Conservation (phyloP, 768 basidiomycete species). For the Rhodotorula toruloides region DNA sequence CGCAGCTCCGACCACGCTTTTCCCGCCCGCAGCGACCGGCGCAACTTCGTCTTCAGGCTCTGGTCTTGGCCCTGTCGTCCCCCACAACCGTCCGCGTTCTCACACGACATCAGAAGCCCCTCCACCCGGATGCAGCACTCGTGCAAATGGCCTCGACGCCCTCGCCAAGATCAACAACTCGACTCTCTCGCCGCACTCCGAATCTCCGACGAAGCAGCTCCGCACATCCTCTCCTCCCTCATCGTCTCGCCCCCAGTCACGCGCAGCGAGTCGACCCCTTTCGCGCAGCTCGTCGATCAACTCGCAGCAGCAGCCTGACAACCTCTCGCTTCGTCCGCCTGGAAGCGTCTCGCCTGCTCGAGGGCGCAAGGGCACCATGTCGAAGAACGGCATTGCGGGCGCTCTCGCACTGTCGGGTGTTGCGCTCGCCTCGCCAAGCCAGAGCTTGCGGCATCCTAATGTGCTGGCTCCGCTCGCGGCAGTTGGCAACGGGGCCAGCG, state of each 20-base stretch:
- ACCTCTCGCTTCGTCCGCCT: background rate
- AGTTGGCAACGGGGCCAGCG: too few species aligned
- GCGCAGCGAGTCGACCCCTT: background rate
- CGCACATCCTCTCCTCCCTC: constrained; percentile 13
- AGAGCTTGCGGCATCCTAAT: constrained; percentile 17
- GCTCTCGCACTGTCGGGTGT: constrained; percentile 34
- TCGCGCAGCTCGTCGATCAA: constrained; percentile 15
- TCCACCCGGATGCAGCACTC: background rate
- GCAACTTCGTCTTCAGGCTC: background rate
- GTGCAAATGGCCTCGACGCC: constrained; percentile 23
- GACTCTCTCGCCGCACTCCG: background rate
- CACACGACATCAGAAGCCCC: constrained; percentile 19
- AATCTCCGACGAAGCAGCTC: background rate
- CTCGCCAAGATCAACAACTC: constrained; percentile 30
- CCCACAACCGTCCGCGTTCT: constrained; percentile 8
- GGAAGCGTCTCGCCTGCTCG: constrained; percentile 25
- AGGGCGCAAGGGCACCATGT: background rate
- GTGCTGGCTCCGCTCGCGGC: background rate
- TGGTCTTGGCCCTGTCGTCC: background rate
- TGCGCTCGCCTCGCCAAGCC: constrained; percentile 28
- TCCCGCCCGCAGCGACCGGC: background rate
- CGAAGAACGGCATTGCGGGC: constrained; percentile 28
- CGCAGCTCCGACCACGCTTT: background rate
- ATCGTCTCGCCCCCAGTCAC: constrained; percentile 8
- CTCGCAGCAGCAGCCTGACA: background rate